Evolutionary conservation across 2,329 filamentous ascomycete species (phyloP).

Genomic region (Ophiostoma triangulosporum): DNA sequence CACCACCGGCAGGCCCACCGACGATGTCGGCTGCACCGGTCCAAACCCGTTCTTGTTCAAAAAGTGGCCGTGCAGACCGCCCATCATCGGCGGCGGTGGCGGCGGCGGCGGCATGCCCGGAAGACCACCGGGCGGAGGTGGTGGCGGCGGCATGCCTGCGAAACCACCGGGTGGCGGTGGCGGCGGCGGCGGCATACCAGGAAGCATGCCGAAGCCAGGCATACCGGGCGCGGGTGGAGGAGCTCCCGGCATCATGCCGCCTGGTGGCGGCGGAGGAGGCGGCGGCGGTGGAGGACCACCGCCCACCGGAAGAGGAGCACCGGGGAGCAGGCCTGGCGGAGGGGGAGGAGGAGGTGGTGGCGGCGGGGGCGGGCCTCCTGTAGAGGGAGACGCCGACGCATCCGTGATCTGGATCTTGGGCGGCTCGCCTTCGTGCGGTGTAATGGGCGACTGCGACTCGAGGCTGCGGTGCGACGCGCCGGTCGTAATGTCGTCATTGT

Average conservation of each 20-base stretch:
- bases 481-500: conserved; percentile 54
- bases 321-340: conserved; percentile 18
- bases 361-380: conserved; percentile 25
- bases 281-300: conserved; percentile 22
- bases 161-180: conserved; percentile 20
- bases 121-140: conserved; percentile 25
- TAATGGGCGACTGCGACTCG: conserved; percentile 56
- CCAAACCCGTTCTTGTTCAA: conserved; percentile 48
- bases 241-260: conserved; percentile 27
- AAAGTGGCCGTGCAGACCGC: conserved; percentile 63
- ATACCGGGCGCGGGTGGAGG: conserved; percentile 29
- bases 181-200: conserved; percentile 17
- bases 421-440: conserved; percentile 45
- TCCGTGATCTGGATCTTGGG: conserved; percentile 46
- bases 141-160: conserved; percentile 19
- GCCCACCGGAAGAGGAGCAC: conserved; percentile 16
- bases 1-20: conserved; percentile 62
- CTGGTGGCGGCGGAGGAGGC: conserved; percentile 28
- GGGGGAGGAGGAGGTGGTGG: conserved; percentile 36
- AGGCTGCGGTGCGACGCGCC: conserved; percentile 64
- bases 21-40: conserved; percentile 27
- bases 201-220: conserved; percentile 16
- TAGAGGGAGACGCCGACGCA: conserved; percentile 8
- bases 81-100: conserved; percentile 39
- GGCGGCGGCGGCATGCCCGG: conserved; percentile 23